Evolutionary conservation across 441 rosid genomes (phyloP), one percentile per base, ranked within the genome.

Genomic region (Rhodomyrtus psidioides): DNA sequence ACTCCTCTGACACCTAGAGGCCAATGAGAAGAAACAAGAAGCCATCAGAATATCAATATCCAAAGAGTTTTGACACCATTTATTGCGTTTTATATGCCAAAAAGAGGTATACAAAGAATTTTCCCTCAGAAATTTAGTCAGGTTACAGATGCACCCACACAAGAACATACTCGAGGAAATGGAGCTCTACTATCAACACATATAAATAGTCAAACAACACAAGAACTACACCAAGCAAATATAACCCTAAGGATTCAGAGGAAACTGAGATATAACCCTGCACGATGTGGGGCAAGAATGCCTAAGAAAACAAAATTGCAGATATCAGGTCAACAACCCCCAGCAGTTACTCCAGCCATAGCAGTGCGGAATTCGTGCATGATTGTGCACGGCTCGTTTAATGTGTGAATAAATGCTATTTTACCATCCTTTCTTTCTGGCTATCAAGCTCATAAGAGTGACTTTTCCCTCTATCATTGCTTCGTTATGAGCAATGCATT

Each of bases 1-100:
- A 86, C 99, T 97, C 91, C 99, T 95, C 89, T 97, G 99, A 87
- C 99, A 97, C 99, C 99, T 97, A 86, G 79, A 89, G 83, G 83
- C 83, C 56, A 60, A 85, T 83, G 62, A 84, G n/a, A 39, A 39
- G 49, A 58, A n/a, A 56, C 51, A 15, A 51, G 82, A 46, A 17
- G 39, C n/a, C 65, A n/a, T 39, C 49, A n/a, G 53, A 27, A 85
- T 39, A 76, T 39, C 16, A 39, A 70, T 39, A 39, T 70, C 16
- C 16, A 6, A 39, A 70, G 49, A 70, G 49, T 70, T 70, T 70
- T 39, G n/a, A 70, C 49, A 39, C 8, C 49, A 39, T 70, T 30
- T 70, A 26, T 39, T 10, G 49, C 15, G 7, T 21, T 70, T 70
- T 21, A 21, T 9, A 70, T 23, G n/a, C 49, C 79, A 39, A 39